Evolutionary conservation across 345 rosid genomes (phyloP).

Genomic region (Eucalyptus sideroxylon): DNA sequence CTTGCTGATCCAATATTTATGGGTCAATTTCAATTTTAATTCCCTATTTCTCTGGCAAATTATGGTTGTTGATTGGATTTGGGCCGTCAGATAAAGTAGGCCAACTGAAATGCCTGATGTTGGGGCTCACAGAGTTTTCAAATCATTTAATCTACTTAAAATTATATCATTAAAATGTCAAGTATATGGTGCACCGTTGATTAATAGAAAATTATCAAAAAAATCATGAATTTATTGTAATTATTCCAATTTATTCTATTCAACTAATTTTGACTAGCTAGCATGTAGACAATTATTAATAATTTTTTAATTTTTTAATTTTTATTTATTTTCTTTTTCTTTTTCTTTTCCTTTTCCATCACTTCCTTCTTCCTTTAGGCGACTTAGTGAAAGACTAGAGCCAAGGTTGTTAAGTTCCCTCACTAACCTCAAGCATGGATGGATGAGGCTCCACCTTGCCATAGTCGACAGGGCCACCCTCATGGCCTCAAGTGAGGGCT

Average conservation of each 20-base stretch:
- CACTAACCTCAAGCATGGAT: too few relatives aligned
- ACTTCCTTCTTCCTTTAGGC: too few relatives aligned
- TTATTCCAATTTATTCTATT: too few relatives aligned
- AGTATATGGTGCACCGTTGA: not conserved
- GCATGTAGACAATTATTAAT: too few relatives aligned
- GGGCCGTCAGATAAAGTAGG: not conserved
- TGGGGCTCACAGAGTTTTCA: not conserved
- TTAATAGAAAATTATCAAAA: too few relatives aligned
- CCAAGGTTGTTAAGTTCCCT: too few relatives aligned
- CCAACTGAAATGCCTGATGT: not conserved
- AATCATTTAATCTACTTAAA: not conserved
- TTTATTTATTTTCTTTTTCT: too few relatives aligned
- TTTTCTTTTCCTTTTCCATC: accelerated
- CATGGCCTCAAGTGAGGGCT: too few relatives aligned
- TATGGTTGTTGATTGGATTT: not conserved
- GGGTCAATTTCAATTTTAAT: not conserved
- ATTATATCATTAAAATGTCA: not conserved
- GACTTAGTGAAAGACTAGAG: accelerated
- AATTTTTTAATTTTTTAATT: too few relatives aligned
- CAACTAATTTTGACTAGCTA: accelerated
- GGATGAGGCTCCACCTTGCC: too few relatives aligned
- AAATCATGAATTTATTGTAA: not conserved
- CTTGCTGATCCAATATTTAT: not conserved
- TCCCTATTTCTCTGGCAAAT: not conserved
- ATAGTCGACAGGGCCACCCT: too few relatives aligned